phyloP scores from a whole-genome alignment of 495 filamentous ascomycete species.

The Pseudevernia furfuracea region DNA sequence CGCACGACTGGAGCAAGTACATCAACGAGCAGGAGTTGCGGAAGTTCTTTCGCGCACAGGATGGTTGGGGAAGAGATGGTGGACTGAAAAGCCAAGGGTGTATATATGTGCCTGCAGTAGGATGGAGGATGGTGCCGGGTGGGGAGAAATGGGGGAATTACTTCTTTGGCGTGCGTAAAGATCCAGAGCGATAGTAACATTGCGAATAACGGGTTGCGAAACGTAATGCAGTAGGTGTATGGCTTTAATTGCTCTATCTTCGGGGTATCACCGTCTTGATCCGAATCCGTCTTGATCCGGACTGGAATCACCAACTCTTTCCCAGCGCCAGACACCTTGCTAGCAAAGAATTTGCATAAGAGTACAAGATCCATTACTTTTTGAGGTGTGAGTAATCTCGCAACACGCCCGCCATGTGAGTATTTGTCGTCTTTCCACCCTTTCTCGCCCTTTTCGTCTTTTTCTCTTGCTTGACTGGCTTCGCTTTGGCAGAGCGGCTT shows the following conservation, averaged over 20 bases:
- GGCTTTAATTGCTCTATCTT: neutral
- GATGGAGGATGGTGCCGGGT: slow-evolving; percentile 78
- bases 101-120: slow-evolving; percentile 80
- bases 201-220: neutral
- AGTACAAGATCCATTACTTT: slow-evolving; percentile 25
- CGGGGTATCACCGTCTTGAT: neutral
- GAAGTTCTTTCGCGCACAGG: slow-evolving; percentile 44
- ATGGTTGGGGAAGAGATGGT: slow-evolving; percentile 47
- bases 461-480: slow-evolving; percentile 49
- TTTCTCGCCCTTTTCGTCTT: slow-evolving; percentile 60
- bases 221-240: neutral
- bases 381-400: slow-evolving; percentile 71
- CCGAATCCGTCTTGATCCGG: too few relatives aligned
- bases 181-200: slow-evolving; percentile 1
- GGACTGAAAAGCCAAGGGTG: slow-evolving; percentile 64
- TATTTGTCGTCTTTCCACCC: slow-evolving; percentile 81
- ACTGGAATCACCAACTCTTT: neutral
- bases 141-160: slow-evolving; percentile 92
- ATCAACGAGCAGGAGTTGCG: slow-evolving; percentile 78
- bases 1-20: slow-evolving; percentile 94
- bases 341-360: neutral
- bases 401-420: slow-evolving; percentile 82
- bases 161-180: slow-evolving; percentile 81
- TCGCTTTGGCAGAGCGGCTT: slow-evolving; percentile 52
- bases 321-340: slow-evolving; percentile 10